Evolutionary conservation across 768 basidiomycete genomes (phyloP).

Genomic region (Hygrophoropsis aurantiaca): DNA sequence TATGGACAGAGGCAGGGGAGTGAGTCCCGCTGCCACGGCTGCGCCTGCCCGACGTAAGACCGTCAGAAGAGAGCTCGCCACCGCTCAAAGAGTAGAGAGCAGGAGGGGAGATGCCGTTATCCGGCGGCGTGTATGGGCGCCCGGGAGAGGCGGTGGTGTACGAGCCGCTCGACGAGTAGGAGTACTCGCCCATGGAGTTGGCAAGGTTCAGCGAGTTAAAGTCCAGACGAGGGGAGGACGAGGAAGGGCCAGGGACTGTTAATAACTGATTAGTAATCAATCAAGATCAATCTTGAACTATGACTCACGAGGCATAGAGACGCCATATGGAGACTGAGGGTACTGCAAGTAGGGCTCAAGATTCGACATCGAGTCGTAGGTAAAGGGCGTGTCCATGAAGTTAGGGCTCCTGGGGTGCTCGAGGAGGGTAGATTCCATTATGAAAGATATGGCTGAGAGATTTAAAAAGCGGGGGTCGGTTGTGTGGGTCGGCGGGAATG

Average conservation of each 20-base stretch:
- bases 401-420: constrained; percentile 50
- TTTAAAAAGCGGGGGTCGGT: constrained; percentile 6
- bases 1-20: constrained; percentile 47
- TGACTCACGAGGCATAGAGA: constrained; percentile 61
- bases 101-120: constrained; percentile 68
- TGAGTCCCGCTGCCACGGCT: constrained; percentile 71
- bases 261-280: constrained; percentile 11
- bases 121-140: constrained; percentile 70
- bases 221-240: constrained; percentile 59
- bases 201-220: constrained; percentile 63
- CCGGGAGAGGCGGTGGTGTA: constrained; percentile 52
- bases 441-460: constrained; percentile 12
- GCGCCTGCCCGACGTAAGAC: constrained; percentile 59
- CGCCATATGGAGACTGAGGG: constrained; percentile 63
- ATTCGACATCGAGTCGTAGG: constrained; percentile 45
- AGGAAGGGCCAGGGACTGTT: constrained; percentile 51
- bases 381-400: constrained; percentile 49
- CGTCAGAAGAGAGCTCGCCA: constrained; percentile 75
- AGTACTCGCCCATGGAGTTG: constrained; percentile 56
- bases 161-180: constrained; percentile 52
- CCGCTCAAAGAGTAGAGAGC: constrained; percentile 69
- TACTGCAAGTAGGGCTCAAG: constrained; percentile 66
- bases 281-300: neutral
- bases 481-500: constrained; percentile 17
- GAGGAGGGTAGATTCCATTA: constrained; percentile 51